A percentile compares a stretch with the other conserved stretches of the same genome.
phyloP scores from a whole-genome alignment of 2,329 filamentous ascomycete species.

The Sporothrix pseudoabietina region DNA sequence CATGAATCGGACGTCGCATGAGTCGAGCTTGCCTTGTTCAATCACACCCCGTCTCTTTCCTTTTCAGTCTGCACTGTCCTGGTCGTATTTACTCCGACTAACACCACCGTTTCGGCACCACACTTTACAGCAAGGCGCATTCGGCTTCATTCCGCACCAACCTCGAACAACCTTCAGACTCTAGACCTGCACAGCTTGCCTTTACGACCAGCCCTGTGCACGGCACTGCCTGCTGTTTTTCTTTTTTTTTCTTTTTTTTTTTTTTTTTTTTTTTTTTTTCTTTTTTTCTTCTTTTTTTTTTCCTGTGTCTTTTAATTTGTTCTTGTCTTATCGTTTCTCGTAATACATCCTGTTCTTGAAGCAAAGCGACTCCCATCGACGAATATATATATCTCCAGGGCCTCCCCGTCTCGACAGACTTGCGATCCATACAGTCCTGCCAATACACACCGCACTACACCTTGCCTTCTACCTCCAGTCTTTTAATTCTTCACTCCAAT shows the following conservation, averaged over 20 bases:
- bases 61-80: neutral
- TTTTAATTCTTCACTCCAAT: neutral
- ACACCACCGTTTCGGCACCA: neutral
- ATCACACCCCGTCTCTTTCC: neutral
- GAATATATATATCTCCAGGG: neutral
- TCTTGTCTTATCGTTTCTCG: neutral
- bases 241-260: no score
- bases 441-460: neutral
- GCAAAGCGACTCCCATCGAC: neutral
- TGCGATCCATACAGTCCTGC: neutral
- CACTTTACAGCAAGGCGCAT: constrained; percentile 1
- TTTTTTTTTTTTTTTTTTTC: no score
- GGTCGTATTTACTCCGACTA: neutral
- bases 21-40: neutral
- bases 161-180: neutral
- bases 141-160: neutral
- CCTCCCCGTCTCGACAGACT: neutral
- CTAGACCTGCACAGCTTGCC: no score
- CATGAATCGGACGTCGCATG: constrained; percentile 1
- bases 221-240: neutral
- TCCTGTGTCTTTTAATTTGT: neutral
- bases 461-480: neutral
- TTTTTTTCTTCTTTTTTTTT: neutral
- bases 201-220: constrained; percentile 1
- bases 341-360: neutral